Conservation (phyloP, 371 early-diverging fungal species). For the Blastocladiella emersonii region DNA sequence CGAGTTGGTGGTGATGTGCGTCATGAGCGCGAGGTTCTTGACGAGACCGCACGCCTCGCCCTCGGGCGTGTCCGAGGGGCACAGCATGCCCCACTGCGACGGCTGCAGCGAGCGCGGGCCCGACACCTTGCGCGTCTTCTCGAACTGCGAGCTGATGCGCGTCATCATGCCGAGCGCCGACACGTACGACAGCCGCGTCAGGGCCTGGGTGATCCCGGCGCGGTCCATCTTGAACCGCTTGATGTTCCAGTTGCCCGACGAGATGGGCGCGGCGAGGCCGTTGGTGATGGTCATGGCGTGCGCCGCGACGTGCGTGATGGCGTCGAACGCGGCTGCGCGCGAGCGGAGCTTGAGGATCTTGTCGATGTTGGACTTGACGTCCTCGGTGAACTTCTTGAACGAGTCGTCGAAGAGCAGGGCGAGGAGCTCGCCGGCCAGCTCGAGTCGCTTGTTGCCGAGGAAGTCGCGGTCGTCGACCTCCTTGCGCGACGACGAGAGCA, state of each 20-base stretch:
- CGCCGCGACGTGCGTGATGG: slow-evolving; percentile 64
- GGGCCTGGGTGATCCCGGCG: slow-evolving; percentile 97
- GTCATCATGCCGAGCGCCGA: slow-evolving; percentile 99
- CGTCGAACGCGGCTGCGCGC: slow-evolving; percentile 92
- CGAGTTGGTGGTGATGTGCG: slow-evolving; percentile 96
- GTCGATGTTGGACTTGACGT: slow-evolving; percentile 81
- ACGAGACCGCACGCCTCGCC: slow-evolving; percentile 99
- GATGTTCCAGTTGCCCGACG: slow-evolving; percentile 98
- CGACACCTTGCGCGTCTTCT: slow-evolving; percentile 98
- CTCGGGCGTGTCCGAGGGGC: slow-evolving; percentile 99
- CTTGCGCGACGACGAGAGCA: slow-evolving; percentile 70
- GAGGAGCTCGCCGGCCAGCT: slow-evolving; percentile 97
- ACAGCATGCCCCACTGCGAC: slow-evolving; percentile 98
- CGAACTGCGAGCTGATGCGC: slow-evolving; percentile 97
- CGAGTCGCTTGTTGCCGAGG: slow-evolving; percentile 99
- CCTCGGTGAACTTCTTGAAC: slow-evolving; percentile 94
- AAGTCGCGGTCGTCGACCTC: slow-evolving; percentile 98
- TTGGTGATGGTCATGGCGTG: slow-evolving; percentile 88
- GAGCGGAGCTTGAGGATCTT: slow-evolving; percentile 86
- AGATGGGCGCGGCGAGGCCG: slow-evolving; percentile 92
- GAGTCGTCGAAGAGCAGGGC: slow-evolving; percentile 98
- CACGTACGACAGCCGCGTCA: slow-evolving; percentile 93
- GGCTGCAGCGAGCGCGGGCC: slow-evolving; percentile 98
- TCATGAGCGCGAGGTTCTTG: slow-evolving; percentile 97
- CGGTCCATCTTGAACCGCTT: slow-evolving; percentile 99